These are phyloP conservation scores for Acarospora socialis DNA, from an alignment of 2,329 filamentous ascomycete species.

Conservation along the genomic window DNA sequence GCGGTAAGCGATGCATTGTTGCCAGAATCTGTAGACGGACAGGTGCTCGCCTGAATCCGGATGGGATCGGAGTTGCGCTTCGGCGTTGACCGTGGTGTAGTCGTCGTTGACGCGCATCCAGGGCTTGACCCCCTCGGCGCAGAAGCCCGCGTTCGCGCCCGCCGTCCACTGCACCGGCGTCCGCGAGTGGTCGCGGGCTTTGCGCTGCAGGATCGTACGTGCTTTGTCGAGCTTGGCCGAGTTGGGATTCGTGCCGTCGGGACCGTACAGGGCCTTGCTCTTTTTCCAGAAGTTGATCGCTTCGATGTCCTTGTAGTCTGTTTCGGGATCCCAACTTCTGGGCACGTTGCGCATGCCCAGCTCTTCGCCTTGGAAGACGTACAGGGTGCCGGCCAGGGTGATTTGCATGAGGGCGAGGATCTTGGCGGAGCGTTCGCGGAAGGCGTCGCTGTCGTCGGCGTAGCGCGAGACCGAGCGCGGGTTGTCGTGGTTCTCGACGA, in stretches of 20 bases:
- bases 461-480: slow-evolving; percentile 35
- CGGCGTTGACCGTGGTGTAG: slow-evolving; percentile 42
- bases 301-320: slow-evolving; percentile 54
- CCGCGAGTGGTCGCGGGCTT: slow-evolving; percentile 52
- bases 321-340: slow-evolving; percentile 40
- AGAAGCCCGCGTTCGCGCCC: slow-evolving; percentile 46
- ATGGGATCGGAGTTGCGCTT: slow-evolving; percentile 37
- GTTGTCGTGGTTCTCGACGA: slow-evolving; percentile 43
- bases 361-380: slow-evolving; percentile 58
- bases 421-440: slow-evolving; percentile 32
- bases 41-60: slow-evolving; percentile 20
- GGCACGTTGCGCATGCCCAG: slow-evolving; percentile 54
- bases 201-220: slow-evolving; percentile 39
- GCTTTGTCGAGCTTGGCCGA: slow-evolving; percentile 29
- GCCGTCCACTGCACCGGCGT: slow-evolving; percentile 54
- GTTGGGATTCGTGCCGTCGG: slow-evolving; percentile 42
- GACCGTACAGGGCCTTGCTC: slow-evolving; percentile 20
- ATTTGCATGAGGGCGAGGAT: slow-evolving; percentile 31
- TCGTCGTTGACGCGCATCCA: slow-evolving; percentile 49
- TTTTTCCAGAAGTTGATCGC: slow-evolving; percentile 29
- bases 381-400: slow-evolving; percentile 42
- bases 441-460: slow-evolving; percentile 32
- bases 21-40: slow-evolving; percentile 48
- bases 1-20: slow-evolving; percentile 37
- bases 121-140: slow-evolving; percentile 32